Percentiles rank a stretch among this genome's conserved stretches.
These are phyloP conservation scores for Dendrocalamus sinicus DNA, from an alignment of 176 grass and related monocot genomes.

Conservation along the genomic window DNA sequence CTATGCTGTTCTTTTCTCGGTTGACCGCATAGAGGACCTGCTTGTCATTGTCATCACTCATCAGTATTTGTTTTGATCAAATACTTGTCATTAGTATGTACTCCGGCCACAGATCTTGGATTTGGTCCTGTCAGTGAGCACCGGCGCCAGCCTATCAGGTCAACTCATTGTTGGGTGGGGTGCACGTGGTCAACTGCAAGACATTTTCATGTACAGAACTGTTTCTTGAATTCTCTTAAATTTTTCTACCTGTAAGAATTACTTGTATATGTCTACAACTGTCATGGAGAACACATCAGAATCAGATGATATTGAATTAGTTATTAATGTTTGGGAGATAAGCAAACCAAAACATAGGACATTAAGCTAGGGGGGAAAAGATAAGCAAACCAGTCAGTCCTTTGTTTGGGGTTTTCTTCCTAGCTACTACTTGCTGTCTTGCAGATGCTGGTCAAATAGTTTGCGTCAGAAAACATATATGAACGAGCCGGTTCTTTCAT, in stretches of 20 bases:
- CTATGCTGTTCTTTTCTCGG: background rate
- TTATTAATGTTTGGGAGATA: background rate
- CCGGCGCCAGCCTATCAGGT: background rate
- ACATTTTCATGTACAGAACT: background rate
- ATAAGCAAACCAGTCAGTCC: background rate
- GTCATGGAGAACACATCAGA: background rate
- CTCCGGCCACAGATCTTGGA: background rate
- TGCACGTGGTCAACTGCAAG: background rate
- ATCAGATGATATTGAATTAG: background rate
- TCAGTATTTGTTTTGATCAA: background rate
- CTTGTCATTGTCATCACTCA: background rate
- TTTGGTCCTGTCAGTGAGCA: background rate
- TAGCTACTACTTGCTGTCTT: background rate
- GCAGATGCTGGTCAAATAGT: background rate
- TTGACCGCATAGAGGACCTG: background rate
- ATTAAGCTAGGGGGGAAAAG: background rate
- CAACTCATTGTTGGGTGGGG: slow-evolving; percentile 5
- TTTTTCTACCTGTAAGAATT: background rate
- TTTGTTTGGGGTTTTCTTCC: slow-evolving; percentile 4
- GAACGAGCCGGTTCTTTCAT: slow-evolving; percentile 29
- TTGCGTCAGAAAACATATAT: background rate
- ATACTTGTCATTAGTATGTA: background rate
- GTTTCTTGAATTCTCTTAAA: background rate
- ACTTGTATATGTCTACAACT: background rate
- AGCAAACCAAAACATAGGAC: too few species aligned